Conservation (phyloP, 2,329 filamentous ascomycete genomes). For the Podosphaera fusca region DNA sequence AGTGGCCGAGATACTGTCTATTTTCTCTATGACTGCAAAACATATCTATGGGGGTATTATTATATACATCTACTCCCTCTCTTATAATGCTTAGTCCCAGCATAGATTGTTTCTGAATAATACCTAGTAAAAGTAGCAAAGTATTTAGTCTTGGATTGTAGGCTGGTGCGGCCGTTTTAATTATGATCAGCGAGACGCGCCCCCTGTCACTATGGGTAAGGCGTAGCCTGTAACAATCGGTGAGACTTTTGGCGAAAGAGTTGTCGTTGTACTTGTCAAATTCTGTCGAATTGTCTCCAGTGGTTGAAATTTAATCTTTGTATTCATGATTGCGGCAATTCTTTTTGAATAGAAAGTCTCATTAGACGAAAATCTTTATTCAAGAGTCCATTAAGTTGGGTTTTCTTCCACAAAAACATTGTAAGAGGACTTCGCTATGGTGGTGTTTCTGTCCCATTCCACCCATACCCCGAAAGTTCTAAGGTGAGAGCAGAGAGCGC, state of each 20-base stretch:
- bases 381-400: conserved; percentile 1
- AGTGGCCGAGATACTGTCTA: no score
- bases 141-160: no score
- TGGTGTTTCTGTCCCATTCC: background rate
- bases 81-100: no score
- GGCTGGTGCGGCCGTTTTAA: no score
- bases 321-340: background rate
- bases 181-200: no score
- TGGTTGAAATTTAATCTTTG: background rate
- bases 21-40: no score
- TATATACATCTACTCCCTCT: no score
- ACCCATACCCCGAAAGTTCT: background rate
- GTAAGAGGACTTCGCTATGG: background rate
- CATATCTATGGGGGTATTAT: no score
- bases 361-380: background rate
- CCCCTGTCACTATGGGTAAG: no score
- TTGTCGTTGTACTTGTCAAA: background rate
- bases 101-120: no score
- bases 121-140: no score
- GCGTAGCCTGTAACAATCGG: background rate
- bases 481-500: background rate
- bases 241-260: background rate
- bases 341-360: background rate
- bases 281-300: background rate
- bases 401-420: background rate